Conservation (phyloP, 768 basidiomycete genomes). For the Lactarius akahatsu region DNA sequence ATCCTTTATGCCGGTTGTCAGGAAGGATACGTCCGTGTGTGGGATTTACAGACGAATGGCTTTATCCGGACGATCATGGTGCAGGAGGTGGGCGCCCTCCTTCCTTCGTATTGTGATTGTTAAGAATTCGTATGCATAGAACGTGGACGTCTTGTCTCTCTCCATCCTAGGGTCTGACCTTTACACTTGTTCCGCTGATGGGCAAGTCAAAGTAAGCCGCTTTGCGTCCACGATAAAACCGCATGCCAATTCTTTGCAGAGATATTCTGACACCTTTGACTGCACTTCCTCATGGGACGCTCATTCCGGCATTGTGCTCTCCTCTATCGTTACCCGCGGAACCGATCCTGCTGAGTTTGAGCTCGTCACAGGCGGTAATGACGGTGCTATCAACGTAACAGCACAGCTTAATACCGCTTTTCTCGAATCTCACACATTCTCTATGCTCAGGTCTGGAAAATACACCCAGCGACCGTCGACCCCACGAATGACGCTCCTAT, state of each 20-base stretch:
- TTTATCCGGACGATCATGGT: slow-evolving; percentile 84
- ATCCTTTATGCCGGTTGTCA: slow-evolving; percentile 93
- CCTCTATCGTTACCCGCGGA: slow-evolving; percentile 58
- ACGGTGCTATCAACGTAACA: slow-evolving; percentile 76
- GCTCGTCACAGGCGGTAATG: slow-evolving; percentile 81
- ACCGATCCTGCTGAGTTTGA: slow-evolving; percentile 37
- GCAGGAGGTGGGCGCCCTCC: slow-evolving; percentile 57
- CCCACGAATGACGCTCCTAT: slow-evolving; percentile 9
- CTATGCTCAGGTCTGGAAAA: slow-evolving; percentile 42
- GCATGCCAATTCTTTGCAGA: slow-evolving; percentile 41
- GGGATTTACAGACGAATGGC: slow-evolving; percentile 88
- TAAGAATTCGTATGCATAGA: slow-evolving; percentile 40
- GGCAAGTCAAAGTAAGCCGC: slow-evolving; percentile 60
- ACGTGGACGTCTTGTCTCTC: slow-evolving; percentile 79
- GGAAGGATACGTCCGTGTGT: slow-evolving; percentile 87
- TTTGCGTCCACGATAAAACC: not conserved
- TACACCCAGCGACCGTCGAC: slow-evolving; percentile 30
- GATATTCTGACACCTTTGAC: slow-evolving; percentile 84
- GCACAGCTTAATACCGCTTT: not conserved
- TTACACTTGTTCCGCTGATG: slow-evolving; percentile 52
- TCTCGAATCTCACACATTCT: slow-evolving; percentile 5
- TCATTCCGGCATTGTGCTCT: slow-evolving; percentile 80
- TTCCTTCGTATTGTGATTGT: not conserved
- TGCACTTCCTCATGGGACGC: slow-evolving; percentile 81
- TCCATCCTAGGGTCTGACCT: slow-evolving; percentile 60